Base-by-base conservation (phyloP, 257 asterid genomes). In the Striga asiatica region DNA sequence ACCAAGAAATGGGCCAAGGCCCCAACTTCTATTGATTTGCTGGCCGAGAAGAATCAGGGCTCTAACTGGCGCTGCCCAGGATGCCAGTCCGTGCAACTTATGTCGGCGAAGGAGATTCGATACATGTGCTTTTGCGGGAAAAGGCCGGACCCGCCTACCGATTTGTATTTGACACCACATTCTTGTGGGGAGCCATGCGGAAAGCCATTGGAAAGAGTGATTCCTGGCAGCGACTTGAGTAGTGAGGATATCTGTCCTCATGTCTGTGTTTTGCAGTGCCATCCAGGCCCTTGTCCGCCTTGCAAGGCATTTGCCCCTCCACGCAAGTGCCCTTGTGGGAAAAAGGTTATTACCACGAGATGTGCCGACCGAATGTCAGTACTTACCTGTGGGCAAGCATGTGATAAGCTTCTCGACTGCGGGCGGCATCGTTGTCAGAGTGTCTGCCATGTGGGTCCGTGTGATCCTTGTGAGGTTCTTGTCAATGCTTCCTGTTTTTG, bases 41-140 rank as follows among this genome's bases (percentile, higher is more conserved):
- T 78, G 41, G 89, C 93, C 1, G 95, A 84, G 76, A 92, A 77
- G 82, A 78, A 78, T 69, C 91, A 81, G 62, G 93, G 95, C 14
- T 65, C 76, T 50, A 92, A 92, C 70, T 92, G 97, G 97, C 89
- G 99, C 50, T 92, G 99, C 79, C 99, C 99, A 5, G 99, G 99
- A 27, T 92, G 99, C 58, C 99, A 92, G 63, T 76, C 82, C 0
- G 99, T 92, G 69, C 99, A 84, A 77, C 93, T 92, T 53, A 79
- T 67, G 54, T 82, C 95, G 20, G 80, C 83, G 5, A 84, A 72
- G 84, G 95, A 88, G 62, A 88, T 92, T 58, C 80, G 75, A 3
- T 92, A 92, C 55, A 60, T 73, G 56, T 92, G 99, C 75, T 88
- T 88, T 60, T 92, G 99, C 58, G 86, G 91, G 58, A 88, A 80